A percentile compares a stretch with the other conserved stretches of the same genome.
Conservation (phyloP, 2,329 filamentous ascomycete genomes). For the Hypomyces rosellus region DNA sequence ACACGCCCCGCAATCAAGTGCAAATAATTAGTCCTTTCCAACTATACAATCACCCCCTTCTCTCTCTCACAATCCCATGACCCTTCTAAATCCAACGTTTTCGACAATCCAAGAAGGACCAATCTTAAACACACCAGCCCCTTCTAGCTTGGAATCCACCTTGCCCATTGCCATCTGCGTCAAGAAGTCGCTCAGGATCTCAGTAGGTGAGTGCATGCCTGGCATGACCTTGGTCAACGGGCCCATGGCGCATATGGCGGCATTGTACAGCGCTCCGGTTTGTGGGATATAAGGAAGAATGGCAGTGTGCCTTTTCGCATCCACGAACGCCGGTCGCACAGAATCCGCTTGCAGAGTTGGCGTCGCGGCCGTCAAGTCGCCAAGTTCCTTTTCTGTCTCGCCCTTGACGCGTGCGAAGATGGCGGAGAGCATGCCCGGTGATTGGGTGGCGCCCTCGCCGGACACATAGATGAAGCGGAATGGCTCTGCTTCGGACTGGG, state of each 20-base stretch:
- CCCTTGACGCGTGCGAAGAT: conserved; percentile 62
- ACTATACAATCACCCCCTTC: neutral
- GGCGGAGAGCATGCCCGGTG: conserved; percentile 48
- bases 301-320: conserved; percentile 36
- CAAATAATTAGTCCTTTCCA: too few species aligned
- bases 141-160: conserved; percentile 20
- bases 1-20: neutral
- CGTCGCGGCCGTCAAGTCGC: conserved; percentile 41
- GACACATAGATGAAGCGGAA: conserved; percentile 70
- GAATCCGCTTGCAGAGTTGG: conserved; percentile 47
- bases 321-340: conserved; percentile 55
- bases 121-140: conserved; percentile 26
- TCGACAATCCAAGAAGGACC: conserved; percentile 30
- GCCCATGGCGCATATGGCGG: conserved; percentile 16
- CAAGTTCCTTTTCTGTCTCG: conserved; percentile 53
- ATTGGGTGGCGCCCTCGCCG: conserved; percentile 53
- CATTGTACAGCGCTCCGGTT: conserved; percentile 14
- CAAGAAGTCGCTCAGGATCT: conserved; percentile 37
- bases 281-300: conserved; percentile 38
- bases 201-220: conserved; percentile 34
- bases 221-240: conserved; percentile 18
- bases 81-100: conserved; percentile 29
- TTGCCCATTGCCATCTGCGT: conserved; percentile 40
- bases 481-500: conserved; percentile 31
- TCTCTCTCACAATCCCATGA: conserved; percentile 22